Evolutionary conservation across 257 asterid species (phyloP).

Genomic region (Petrea volubilis): DNA sequence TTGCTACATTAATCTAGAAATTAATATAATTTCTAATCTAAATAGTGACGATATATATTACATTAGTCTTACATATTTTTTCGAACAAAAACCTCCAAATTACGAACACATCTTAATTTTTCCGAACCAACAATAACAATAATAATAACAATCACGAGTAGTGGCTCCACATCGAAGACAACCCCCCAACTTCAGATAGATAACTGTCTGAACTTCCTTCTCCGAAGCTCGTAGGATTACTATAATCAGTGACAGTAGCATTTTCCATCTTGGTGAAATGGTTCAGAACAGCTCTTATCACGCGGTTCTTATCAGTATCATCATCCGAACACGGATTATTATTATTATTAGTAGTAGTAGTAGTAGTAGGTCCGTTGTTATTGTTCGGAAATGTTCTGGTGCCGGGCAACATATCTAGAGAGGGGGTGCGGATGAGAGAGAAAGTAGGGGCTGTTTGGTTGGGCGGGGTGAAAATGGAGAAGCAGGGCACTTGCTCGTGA

Average conservation of each 20-base stretch:
- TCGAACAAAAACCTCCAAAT: no score
- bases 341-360: background rate
- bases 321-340: background rate
- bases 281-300: conserved; percentile 40
- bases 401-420: background rate
- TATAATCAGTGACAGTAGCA: background rate
- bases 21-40: no score
- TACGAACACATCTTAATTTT: no score
- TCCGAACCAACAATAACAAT: no score
- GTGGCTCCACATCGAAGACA: conserved; percentile 22
- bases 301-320: background rate
- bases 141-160: background rate
- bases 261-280: conserved; percentile 28
- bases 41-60: no score
- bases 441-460: conserved; percentile 35
- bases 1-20: background rate
- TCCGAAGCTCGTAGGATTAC: conserved; percentile 46
- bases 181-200: conserved; percentile 30
- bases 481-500: conserved; percentile 75
- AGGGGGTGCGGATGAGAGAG: background rate
- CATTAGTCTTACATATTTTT: no score
- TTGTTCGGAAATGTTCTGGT: conserved; percentile 1
- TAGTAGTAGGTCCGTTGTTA: background rate
- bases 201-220: conserved; percentile 57
- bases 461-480: conserved; percentile 54